Evolutionary conservation across 1,284 basidiomycete species (phyloP).

Genomic region (Uromyces viciae-fabae): DNA sequence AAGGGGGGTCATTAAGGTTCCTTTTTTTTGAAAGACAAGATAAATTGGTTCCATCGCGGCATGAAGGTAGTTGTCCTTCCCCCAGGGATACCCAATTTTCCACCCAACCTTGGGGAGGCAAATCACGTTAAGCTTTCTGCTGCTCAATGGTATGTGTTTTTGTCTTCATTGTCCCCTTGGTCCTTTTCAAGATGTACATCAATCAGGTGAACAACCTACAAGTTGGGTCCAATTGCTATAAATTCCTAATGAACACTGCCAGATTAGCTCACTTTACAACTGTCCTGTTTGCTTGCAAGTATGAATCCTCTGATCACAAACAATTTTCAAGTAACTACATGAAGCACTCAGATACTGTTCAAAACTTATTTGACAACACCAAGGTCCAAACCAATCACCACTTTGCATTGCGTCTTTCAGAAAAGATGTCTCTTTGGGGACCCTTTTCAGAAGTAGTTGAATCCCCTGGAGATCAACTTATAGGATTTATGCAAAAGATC

Average conservation of each 20-base stretch:
- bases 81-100: neutral
- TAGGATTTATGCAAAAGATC: conserved; percentile 35
- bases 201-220: neutral
- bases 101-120: neutral
- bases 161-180: conserved; percentile 12
- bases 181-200: neutral
- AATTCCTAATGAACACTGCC: conserved; percentile 7
- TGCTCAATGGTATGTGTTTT: neutral
- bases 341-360: neutral
- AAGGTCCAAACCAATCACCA: conserved; percentile 34
- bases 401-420: conserved; percentile 20
- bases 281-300: conserved; percentile 1
- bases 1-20: neutral
- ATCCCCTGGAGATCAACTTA: conserved; percentile 4
- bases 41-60: neutral
- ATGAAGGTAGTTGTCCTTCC: neutral
- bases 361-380: neutral
- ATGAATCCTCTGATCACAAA: neutral
- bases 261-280: neutral
- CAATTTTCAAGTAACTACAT: neutral
- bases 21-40: neutral
- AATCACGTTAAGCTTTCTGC: neutral
- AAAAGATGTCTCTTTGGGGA: conserved; percentile 16
- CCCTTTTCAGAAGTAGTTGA: neutral
- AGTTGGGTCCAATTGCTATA: conserved; percentile 5